A percentile compares a stretch with the other conserved stretches of the same genome.
These are phyloP conservation scores for Fistulinella prunicolor DNA, from an alignment of 768 basidiomycete genomes.

Conservation along the genomic window DNA sequence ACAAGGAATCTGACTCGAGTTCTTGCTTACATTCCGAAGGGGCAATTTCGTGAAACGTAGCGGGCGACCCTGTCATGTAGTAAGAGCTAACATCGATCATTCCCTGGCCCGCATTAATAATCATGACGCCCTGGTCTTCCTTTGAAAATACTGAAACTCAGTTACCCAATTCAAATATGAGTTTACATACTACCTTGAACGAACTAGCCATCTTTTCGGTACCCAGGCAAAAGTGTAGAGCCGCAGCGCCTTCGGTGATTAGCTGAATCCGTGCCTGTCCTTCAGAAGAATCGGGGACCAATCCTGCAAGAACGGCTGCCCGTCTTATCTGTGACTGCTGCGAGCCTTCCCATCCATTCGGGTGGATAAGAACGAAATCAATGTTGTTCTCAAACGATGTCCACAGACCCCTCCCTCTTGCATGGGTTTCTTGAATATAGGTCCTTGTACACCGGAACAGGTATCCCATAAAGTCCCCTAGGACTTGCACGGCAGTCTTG, in stretches of 20 bases:
- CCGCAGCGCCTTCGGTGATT: conserved; percentile 54
- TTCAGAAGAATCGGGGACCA: conserved; percentile 35
- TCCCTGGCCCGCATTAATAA: conserved; percentile 64
- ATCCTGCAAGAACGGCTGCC: conserved; percentile 41
- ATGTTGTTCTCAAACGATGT: conserved; percentile 38
- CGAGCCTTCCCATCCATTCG: conserved; percentile 47
- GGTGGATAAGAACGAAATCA: conserved; percentile 47
- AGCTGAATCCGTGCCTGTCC: conserved; percentile 41
- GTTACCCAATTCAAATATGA: background rate
- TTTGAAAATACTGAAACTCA: conserved; percentile 20
- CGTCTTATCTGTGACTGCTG: conserved; percentile 44
- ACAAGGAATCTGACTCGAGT: background rate
- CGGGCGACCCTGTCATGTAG: conserved; percentile 32
- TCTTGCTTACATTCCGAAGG: conserved; percentile 39
- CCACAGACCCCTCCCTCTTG: conserved; percentile 42
- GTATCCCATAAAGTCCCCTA: conserved; percentile 49
- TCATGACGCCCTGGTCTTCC: conserved; percentile 45
- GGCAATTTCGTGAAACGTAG: conserved; percentile 48
- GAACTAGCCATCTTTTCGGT: conserved; percentile 32
- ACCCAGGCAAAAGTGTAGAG: conserved; percentile 46
- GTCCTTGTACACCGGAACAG: conserved; percentile 40
- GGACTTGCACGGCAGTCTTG: conserved; percentile 42
- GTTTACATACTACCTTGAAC: conserved; percentile 20
- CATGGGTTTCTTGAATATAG: conserved; percentile 46
- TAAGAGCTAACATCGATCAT: conserved; percentile 62